Evolutionary conservation across 2,329 filamentous ascomycete species (phyloP).

Genomic region (Apiospora arundinis): DNA sequence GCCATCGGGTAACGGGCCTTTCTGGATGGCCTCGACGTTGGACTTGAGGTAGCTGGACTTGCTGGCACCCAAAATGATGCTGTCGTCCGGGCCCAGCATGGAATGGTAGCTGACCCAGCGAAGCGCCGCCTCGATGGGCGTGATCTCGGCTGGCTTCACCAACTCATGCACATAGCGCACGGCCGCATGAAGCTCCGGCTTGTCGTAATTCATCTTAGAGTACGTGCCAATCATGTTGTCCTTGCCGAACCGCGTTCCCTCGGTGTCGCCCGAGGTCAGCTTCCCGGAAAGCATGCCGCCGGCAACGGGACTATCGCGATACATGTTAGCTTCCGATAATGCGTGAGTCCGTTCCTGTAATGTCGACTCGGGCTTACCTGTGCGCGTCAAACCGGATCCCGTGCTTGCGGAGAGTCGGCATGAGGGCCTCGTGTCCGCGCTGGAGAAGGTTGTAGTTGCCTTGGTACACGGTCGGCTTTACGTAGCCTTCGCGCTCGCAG

Average conservation of each 20-base stretch:
- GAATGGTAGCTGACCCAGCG: slow-evolving; percentile 28
- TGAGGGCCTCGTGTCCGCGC: slow-evolving; percentile 25
- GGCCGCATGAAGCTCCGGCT: slow-evolving; percentile 28
- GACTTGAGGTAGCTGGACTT: background rate
- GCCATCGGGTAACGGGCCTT: background rate
- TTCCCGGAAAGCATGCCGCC: slow-evolving; percentile 29
- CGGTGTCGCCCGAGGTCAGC: slow-evolving; percentile 24
- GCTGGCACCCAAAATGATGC: slow-evolving; percentile 22
- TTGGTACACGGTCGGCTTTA: slow-evolving; percentile 29
- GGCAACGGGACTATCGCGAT: slow-evolving; percentile 23
- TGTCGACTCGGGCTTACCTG: slow-evolving; percentile 19
- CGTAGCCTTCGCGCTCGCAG: slow-evolving; percentile 29
- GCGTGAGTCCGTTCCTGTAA: background rate
- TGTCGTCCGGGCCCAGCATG: slow-evolving; percentile 22
- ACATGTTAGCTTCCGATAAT: background rate
- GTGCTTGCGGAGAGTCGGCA: slow-evolving; percentile 28
- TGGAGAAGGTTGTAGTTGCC: slow-evolving; percentile 30
- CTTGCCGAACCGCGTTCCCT: slow-evolving; percentile 27
- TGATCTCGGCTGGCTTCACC: slow-evolving; percentile 26
- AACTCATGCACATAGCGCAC: slow-evolving; percentile 23
- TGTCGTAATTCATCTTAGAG: slow-evolving; percentile 27
- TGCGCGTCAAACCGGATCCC: slow-evolving; percentile 28
- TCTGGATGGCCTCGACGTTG: background rate
- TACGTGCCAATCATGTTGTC: slow-evolving; percentile 23
- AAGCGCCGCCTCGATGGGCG: slow-evolving; percentile 27